These are phyloP conservation scores for Exserohilum rostratum DNA, from an alignment of 2,329 filamentous ascomycete genomes.

Conservation along the genomic window DNA sequence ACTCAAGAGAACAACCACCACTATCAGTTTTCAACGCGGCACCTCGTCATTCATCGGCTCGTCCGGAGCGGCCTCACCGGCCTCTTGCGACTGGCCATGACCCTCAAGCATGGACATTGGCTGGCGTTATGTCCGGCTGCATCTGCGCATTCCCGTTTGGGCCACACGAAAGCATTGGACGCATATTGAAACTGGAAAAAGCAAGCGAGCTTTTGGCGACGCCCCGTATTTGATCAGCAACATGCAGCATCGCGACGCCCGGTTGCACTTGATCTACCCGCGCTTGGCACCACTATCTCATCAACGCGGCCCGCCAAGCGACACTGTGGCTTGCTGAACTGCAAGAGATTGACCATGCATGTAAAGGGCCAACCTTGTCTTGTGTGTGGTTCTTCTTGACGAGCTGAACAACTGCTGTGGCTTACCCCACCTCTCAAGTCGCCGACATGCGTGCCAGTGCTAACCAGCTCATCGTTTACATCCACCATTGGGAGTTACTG, in stretches of 20 bases:
- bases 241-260: slow-evolving; percentile 10
- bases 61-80: slow-evolving; percentile 1
- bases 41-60: neutral
- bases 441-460: slow-evolving; percentile 5
- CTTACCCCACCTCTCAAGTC: slow-evolving; percentile 9
- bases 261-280: slow-evolving; percentile 12
- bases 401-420: slow-evolving; percentile 6
- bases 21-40: neutral
- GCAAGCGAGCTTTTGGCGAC: slow-evolving; percentile 2
- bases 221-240: slow-evolving; percentile 10
- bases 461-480: slow-evolving; percentile 1
- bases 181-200: slow-evolving; percentile 5
- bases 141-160: neutral
- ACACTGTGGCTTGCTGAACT: neutral
- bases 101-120: neutral
- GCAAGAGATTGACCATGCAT: neutral
- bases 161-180: neutral
- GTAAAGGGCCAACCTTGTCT: neutral
- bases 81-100: neutral
- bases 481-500: slow-evolving; percentile 1
- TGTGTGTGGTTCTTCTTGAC: neutral
- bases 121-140: neutral
- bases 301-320: neutral
- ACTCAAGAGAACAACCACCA: neutral
- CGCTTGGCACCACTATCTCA: slow-evolving; percentile 6